Evolutionary conservation across 441 rosid species (phyloP).

Genomic region (Gossypium gossypioides): DNA sequence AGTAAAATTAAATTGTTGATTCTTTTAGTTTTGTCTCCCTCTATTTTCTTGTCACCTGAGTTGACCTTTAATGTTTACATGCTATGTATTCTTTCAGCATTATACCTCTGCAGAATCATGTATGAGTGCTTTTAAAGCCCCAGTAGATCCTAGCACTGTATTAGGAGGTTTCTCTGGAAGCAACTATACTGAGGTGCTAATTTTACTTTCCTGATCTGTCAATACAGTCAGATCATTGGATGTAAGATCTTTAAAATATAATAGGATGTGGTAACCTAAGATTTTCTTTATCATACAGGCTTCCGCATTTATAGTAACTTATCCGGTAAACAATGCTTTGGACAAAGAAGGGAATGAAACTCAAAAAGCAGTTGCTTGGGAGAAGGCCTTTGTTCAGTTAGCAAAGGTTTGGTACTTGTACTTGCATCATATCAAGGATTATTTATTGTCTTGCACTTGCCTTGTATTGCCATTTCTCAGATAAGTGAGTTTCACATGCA

Average conservation of each 20-base stretch:
- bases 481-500: constrained; percentile 2
- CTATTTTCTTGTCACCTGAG: background rate
- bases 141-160: constrained; percentile 92
- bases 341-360: constrained; percentile 60
- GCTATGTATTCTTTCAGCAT: constrained; percentile 49
- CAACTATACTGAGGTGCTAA: constrained; percentile 71
- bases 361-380: constrained; percentile 82
- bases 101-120: constrained; percentile 83
- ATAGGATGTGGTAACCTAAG: constrained; percentile 17
- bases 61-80: background rate
- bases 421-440: constrained; percentile 7
- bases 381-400: constrained; percentile 81
- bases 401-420: constrained; percentile 54
- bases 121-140: constrained; percentile 92
- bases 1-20: background rate
- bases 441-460: background rate
- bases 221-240: constrained; percentile 5
- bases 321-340: constrained; percentile 77
- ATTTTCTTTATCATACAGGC: constrained; percentile 55
- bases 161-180: constrained; percentile 88
- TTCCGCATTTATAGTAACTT: constrained; percentile 81
- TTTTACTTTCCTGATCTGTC: constrained; percentile 18
- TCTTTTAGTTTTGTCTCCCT: background rate
- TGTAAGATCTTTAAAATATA: constrained; percentile 25
- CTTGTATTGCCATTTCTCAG: constrained; percentile 3